These are phyloP conservation scores for Cryptococcus sp. DNA, from an alignment of 1,284 basidiomycete species.

Conservation along the genomic window DNA sequence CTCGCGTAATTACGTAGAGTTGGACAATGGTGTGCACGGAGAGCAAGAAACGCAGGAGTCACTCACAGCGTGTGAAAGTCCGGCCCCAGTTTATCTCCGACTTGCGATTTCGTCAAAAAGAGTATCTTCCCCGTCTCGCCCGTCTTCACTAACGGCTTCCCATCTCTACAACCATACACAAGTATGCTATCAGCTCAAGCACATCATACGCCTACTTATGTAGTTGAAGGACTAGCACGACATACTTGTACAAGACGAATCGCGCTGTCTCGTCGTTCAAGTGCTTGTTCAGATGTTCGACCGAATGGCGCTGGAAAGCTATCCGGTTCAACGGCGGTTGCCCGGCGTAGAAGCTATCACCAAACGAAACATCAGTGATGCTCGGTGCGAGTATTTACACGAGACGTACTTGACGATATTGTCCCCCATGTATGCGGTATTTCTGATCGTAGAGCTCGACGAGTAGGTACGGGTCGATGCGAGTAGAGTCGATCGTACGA, in stretches of 20 bases:
- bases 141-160: constrained; percentile 47
- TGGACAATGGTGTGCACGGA: neutral
- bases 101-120: constrained; percentile 60
- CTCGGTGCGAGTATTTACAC: neutral
- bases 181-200: neutral
- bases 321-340: constrained; percentile 78
- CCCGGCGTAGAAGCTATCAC: constrained; percentile 68
- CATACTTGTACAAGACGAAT: constrained; percentile 71
- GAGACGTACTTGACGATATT: constrained; percentile 50
- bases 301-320: constrained; percentile 76
- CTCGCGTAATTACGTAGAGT: too few relatives aligned
- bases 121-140: constrained; percentile 58
- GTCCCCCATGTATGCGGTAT: constrained; percentile 42
- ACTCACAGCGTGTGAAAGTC: constrained; percentile 44
- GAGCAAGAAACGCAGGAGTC: constrained; percentile 9
- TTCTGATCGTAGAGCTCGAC: neutral
- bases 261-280: constrained; percentile 62
- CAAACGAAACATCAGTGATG: neutral
- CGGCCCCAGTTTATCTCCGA: constrained; percentile 66
- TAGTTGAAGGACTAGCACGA: neutral
- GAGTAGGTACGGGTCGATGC: too few relatives aligned
- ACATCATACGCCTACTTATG: neutral
- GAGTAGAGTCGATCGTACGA: too few relatives aligned
- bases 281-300: constrained; percentile 70
- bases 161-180: constrained; percentile 27